Conservation (phyloP, 2,329 filamentous ascomycete species). For the Ophiobolus disseminans region DNA sequence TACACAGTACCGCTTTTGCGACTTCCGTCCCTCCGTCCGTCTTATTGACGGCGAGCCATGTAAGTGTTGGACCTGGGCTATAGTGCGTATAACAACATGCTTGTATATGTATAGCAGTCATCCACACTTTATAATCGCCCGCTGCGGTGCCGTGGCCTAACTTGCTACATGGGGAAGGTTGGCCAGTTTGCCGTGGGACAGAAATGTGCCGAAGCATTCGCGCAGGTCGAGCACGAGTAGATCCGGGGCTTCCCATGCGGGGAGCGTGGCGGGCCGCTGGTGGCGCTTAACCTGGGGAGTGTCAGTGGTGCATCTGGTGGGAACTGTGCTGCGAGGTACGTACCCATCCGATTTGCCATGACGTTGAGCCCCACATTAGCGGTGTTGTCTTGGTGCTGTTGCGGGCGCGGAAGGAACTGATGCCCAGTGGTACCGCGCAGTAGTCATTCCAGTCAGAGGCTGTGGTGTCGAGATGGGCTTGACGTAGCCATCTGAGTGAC, state of each 20-base stretch:
- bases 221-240: conserved; percentile 52
- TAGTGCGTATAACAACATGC: conserved; percentile 20
- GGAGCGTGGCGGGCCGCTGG: conserved; percentile 40
- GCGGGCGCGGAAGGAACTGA: conserved; percentile 47
- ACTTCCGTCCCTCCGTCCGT: conserved; percentile 10
- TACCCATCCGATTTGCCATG: conserved; percentile 48
- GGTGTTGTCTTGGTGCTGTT: conserved; percentile 28
- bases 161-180: conserved; percentile 35
- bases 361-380: conserved; percentile 50
- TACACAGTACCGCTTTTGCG: background rate
- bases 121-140: conserved; percentile 38
- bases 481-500: conserved; percentile 52
- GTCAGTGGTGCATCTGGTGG: background rate
- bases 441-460: conserved; percentile 22
- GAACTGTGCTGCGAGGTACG: background rate
- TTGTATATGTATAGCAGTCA: conserved; percentile 44
- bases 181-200: conserved; percentile 16
- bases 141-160: conserved; percentile 4
- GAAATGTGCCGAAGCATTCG: conserved; percentile 45
- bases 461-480: conserved; percentile 40
- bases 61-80: background rate
- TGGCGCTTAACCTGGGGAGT: conserved; percentile 33
- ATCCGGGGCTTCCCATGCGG: conserved; percentile 52
- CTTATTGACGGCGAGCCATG: conserved; percentile 5
- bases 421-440: conserved; percentile 47